Evolutionary conservation across 257 asterid species (phyloP), one percentile per base, ranked within the genome.

Genomic region (Lycium barbarum): DNA sequence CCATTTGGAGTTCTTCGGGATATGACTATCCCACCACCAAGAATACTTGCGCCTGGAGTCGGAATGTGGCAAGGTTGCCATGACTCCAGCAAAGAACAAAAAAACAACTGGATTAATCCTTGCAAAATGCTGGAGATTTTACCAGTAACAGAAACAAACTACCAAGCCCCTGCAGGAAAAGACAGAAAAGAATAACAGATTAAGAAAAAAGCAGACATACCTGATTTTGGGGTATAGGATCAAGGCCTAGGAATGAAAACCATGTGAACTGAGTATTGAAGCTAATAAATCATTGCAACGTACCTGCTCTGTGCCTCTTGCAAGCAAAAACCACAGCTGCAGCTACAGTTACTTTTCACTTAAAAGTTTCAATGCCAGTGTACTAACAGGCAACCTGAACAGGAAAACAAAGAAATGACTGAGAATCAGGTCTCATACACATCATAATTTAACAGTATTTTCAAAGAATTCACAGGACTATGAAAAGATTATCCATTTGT

Each of bases 11-110:
- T 94, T 95, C 89, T 93, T 95, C 1, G 99, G 99, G 93, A 88
- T 91, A 90, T 95, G 99, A 92, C 98, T 94, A 83, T 94, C 99
- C 99, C 98, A 94, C 98, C 97, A 95, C 98, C 99, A 95, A 17
- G 99, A 95, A 81, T 94, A 94, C 91, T 85, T 40, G 54, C 97
- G 91, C 84, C 97, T 91, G 18, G 98, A 91, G 35, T 94, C 97
- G 4, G 97, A 89, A 18, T 87, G 90, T 14, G 88, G 88, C 81
- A 91, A 66, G 59, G 91, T 87, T 74, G 95, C 97, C 99, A 94
- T 94, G 76, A 89, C 88, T 86, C 93, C 94, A 66, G 93, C 88
- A 81, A 88, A 71, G 55, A 92, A 81, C 81, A 89, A 67, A 83
- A 87, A 87, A 7, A 86, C 83, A 83, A 85, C 36, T 63, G 88